Evolutionary conservation across 257 asterid species (phyloP), one percentile per base, ranked within the genome.

Genomic region (Ocimum tenuiflorum): DNA sequence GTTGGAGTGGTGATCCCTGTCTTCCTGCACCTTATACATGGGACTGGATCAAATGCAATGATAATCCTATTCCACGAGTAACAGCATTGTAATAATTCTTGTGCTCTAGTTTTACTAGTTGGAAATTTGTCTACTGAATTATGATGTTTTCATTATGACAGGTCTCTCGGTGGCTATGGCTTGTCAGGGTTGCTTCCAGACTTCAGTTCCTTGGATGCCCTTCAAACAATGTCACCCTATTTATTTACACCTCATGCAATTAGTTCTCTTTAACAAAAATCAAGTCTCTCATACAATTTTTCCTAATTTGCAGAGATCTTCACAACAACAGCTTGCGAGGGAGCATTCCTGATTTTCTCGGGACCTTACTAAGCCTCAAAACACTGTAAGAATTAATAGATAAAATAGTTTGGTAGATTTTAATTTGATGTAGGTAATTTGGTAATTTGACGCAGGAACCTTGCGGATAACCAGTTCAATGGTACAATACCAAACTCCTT

Each of bases 1-100:
- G 63, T 1, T 85, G 88, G 94, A 65, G 70, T 0, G 92, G 92
- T 0, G 95, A 88, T 72, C 95, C 95, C 10, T 88, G 95, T 70
- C 86, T 85, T 52, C 95, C 95, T 6, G 70, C 88, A 8, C 74
- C 84, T 6, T 82, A 72, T 65, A 12, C 86, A 12, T 85, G 89
- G 89, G 91, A 85, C 15, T 88, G 94, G 95, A 68, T 88, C 61
- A 48, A 69, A 8, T 88, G 94, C 43, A 55, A 15, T 10, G 0
- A 7, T 7, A 41, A 55, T n/a, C 23, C 61, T 1, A 70, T 51
- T 7, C 95, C 95, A 13, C 85, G 88, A n/a, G 77, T 85, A 7
- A 88, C 95, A 19, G 67, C 71, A 0, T 13, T 66, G 71, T 65
- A 65, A 65, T 38, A 8, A 17, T 29, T 27, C 19, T n/a, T 4